Percentiles rank a stretch among this genome's conserved stretches.
phyloP scores from a whole-genome alignment of 2,329 filamentous ascomycete genomes.

The Nothopassalora personata region DNA sequence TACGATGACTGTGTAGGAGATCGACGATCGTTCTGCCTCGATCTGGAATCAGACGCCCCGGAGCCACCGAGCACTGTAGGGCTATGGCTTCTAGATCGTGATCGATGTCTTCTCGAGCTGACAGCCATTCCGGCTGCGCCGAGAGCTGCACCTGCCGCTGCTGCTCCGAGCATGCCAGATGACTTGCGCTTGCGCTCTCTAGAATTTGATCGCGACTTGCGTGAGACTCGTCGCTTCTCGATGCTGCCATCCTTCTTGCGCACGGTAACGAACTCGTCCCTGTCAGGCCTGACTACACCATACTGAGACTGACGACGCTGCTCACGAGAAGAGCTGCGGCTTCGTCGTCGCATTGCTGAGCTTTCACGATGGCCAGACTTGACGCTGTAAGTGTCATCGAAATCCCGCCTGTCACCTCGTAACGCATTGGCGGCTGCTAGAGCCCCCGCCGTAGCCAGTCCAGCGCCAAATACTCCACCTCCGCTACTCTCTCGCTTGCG shows the following conservation, averaged over 20 bases:
- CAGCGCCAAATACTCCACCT: conserved; percentile 49
- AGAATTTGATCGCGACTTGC: conserved; percentile 29
- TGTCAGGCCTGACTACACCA: conserved; percentile 19
- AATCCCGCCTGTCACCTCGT: conserved; percentile 48
- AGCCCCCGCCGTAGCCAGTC: conserved; percentile 51
- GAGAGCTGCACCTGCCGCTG: conserved; percentile 24
- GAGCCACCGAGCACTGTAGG: not conserved
- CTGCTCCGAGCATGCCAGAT: conserved; percentile 11
- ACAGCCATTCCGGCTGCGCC: conserved; percentile 21
- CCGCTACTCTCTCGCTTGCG: conserved; percentile 38
- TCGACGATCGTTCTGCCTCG: conserved; percentile 8
- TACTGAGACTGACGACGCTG: conserved; percentile 27
- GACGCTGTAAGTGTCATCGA: conserved; percentile 57
- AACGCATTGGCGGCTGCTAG: conserved; percentile 50
- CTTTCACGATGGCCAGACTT: conserved; percentile 47
- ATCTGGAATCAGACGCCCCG: conserved; percentile 3
- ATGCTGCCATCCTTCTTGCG: conserved; percentile 29
- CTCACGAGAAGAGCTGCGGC: conserved; percentile 30
- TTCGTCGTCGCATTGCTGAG: conserved; percentile 29
- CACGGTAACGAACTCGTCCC: conserved; percentile 23
- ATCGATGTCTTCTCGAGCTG: conserved; percentile 24
- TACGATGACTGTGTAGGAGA: conserved; percentile 14
- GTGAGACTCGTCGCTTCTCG: conserved; percentile 22
- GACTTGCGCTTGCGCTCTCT: conserved; percentile 31
- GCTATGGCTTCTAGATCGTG: conserved; percentile 35